Percentiles rank a stretch among this genome's conserved stretches.
phyloP scores from a whole-genome alignment of 2,329 filamentous ascomycete species.

The Xenosphaeropsis pyriputrescens region DNA sequence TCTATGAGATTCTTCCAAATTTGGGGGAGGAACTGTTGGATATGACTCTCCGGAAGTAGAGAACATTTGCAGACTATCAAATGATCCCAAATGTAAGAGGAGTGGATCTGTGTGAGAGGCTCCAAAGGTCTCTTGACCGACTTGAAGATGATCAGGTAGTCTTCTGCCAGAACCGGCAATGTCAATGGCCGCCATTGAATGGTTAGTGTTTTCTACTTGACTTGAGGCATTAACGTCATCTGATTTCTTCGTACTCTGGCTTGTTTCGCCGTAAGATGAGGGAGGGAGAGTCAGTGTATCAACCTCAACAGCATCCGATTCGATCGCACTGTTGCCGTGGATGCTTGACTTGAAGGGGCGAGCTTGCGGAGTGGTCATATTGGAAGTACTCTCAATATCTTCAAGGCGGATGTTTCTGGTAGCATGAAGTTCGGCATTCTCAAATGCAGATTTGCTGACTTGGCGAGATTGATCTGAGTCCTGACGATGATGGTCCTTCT shows the following conservation, averaged over 20 bases:
- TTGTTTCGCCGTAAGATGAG: slow-evolving; percentile 4
- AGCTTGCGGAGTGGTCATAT: slow-evolving; percentile 43
- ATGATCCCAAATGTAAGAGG: too few species aligned
- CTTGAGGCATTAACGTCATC: not conserved
- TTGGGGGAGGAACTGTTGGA: slow-evolving; percentile 3
- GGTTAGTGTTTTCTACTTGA: not conserved
- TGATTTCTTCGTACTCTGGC: slow-evolving; percentile 3
- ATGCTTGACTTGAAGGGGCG: slow-evolving; percentile 23
- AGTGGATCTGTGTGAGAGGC: too few species aligned
- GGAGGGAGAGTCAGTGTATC: slow-evolving; percentile 14
- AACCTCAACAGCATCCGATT: slow-evolving; percentile 11
- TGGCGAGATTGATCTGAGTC: slow-evolving; percentile 3
- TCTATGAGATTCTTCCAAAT: too few species aligned
- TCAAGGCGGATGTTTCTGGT: slow-evolving; percentile 10
- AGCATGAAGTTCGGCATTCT: not conserved
- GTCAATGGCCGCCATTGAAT: slow-evolving; percentile 28
- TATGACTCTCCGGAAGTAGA: slow-evolving; percentile 36
- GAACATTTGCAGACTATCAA: slow-evolving; percentile 38
- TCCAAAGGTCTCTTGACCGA: too few species aligned
- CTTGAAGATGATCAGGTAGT: slow-evolving; percentile 11
- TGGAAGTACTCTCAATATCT: slow-evolving; percentile 48
- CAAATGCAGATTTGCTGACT: too few species aligned
- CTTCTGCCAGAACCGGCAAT: slow-evolving; percentile 28
- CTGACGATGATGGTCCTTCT: slow-evolving; percentile 2
- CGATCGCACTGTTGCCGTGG: too few species aligned